Evolutionary conservation across 2,329 filamentous ascomycete species (phyloP).

Genomic region (Ceratocystis ficicola): DNA sequence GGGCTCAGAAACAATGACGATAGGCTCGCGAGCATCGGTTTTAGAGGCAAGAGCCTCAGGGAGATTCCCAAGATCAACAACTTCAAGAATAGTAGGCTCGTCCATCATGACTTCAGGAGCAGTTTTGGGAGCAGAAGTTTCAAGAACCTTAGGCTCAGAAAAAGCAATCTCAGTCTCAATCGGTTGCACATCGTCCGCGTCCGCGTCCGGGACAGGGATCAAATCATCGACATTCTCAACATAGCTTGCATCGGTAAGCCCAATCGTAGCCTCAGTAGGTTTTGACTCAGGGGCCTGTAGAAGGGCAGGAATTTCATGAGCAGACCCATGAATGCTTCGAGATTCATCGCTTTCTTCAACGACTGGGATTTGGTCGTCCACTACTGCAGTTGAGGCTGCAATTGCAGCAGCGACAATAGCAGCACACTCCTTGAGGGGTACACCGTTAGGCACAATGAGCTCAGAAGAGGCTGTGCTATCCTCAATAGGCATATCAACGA

Average conservation of each 20-base stretch:
- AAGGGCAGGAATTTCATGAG: neutral
- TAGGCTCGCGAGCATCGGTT: neutral
- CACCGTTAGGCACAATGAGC: neutral
- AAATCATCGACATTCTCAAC: slow-evolving; percentile 17
- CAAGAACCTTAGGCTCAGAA: neutral
- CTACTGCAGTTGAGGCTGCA: neutral
- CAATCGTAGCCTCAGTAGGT: neutral
- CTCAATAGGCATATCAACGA: slow-evolving; percentile 8
- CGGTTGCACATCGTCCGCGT: neutral
- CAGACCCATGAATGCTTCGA: slow-evolving; percentile 17
- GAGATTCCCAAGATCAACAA: neutral
- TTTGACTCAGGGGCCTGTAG: too few relatives aligned
- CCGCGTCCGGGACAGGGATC: neutral
- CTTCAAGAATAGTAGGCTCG: neutral
- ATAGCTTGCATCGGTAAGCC: slow-evolving; percentile 1
- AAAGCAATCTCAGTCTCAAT: slow-evolving; percentile 9
- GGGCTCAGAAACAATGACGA: slow-evolving; percentile 3
- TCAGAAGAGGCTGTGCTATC: neutral
- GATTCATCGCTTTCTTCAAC: neutral
- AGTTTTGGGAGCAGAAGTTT: neutral
- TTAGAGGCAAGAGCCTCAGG: neutral
- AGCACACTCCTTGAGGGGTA: neutral
- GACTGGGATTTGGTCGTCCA: neutral
- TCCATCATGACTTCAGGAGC: neutral
- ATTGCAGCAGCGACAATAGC: neutral